These are phyloP conservation scores for Cenococcum geophilum DNA, from an alignment of 495 filamentous ascomycete species.

Conservation along the genomic window DNA sequence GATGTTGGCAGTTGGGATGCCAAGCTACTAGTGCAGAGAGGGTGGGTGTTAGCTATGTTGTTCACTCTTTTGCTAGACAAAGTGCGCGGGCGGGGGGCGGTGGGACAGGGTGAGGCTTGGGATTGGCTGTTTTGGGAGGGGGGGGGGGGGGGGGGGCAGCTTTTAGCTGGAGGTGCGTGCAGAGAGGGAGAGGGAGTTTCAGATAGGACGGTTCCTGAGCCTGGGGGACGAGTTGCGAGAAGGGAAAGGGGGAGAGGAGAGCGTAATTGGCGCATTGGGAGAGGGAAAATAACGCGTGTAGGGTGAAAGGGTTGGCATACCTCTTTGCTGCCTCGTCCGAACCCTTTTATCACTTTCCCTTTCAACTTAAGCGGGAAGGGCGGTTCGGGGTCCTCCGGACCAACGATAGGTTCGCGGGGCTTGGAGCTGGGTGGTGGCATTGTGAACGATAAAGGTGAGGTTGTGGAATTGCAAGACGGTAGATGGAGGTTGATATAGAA, in stretches of 20 bases:
- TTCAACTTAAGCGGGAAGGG: constrained; percentile 79
- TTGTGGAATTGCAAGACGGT: neutral
- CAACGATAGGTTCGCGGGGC: constrained; percentile 46
- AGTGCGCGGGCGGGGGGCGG: neutral
- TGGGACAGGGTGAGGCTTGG: neutral
- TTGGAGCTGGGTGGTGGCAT: constrained; percentile 6
- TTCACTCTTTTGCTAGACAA: neutral
- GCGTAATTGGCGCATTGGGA: neutral
- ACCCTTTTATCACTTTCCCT: constrained; percentile 83
- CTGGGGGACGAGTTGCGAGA: neutral
- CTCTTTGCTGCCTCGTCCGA: constrained; percentile 88
- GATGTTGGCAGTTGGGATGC: constrained; percentile 96
- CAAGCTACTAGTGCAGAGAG: constrained; percentile 51
- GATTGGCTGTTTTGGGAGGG: neutral
- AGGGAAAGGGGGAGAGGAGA: neutral
- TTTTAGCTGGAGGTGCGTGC: too few species aligned
- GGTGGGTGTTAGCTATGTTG: constrained; percentile 9
- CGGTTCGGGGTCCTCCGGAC: constrained; percentile 57
- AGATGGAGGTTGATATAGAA: neutral
- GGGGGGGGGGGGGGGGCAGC: too few species aligned
- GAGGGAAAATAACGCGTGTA: neutral
- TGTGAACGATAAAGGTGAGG: neutral
- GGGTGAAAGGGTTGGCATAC: constrained; percentile 35
- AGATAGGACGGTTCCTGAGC: neutral
- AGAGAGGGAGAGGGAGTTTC: too few species aligned